Percentiles rank a stretch among this genome's conserved stretches.
These are phyloP conservation scores for Malassezia equina DNA, from an alignment of 1,284 basidiomycete species.

Conservation along the genomic window DNA sequence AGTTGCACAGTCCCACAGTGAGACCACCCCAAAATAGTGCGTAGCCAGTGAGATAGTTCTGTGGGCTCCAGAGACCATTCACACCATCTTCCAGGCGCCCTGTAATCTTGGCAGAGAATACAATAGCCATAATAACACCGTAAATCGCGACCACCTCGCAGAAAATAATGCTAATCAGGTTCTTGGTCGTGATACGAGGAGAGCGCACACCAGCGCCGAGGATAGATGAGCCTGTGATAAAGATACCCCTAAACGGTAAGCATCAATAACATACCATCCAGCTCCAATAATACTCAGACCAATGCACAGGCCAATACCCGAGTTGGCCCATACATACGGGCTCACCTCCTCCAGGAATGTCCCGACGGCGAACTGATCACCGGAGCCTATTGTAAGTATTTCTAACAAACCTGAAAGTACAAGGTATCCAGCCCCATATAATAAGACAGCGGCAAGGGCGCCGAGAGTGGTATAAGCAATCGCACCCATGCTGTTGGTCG, in stretches of 20 bases:
- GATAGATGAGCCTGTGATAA: slow-evolving; percentile 87
- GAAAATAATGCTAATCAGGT: slow-evolving; percentile 89
- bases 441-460: slow-evolving; percentile 1
- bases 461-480: slow-evolving; percentile 15
- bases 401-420: slow-evolving; percentile 7
- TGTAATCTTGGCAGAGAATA: slow-evolving; percentile 43
- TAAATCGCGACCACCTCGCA: slow-evolving; percentile 97
- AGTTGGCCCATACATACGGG: slow-evolving; percentile 83
- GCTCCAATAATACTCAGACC: slow-evolving; percentile 88
- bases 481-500: slow-evolving; percentile 15
- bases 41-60: slow-evolving; percentile 44
- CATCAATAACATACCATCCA: slow-evolving; percentile 63
- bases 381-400: slow-evolving; percentile 20
- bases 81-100: slow-evolving; percentile 30
- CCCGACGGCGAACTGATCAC: slow-evolving; percentile 29
- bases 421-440: slow-evolving; percentile 12
- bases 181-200: slow-evolving; percentile 92
- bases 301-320: slow-evolving; percentile 83
- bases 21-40: slow-evolving; percentile 46
- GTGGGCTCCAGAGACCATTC: slow-evolving; percentile 28
- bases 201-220: slow-evolving; percentile 88
- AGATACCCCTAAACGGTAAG: slow-evolving; percentile 69
- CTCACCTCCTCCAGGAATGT: slow-evolving; percentile 79
- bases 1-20: slow-evolving; percentile 45
- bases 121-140: slow-evolving; percentile 60